These are phyloP conservation scores for Monosporozyma solicola DNA, from an alignment of 805 yeast genomes.

Conservation along the genomic window DNA sequence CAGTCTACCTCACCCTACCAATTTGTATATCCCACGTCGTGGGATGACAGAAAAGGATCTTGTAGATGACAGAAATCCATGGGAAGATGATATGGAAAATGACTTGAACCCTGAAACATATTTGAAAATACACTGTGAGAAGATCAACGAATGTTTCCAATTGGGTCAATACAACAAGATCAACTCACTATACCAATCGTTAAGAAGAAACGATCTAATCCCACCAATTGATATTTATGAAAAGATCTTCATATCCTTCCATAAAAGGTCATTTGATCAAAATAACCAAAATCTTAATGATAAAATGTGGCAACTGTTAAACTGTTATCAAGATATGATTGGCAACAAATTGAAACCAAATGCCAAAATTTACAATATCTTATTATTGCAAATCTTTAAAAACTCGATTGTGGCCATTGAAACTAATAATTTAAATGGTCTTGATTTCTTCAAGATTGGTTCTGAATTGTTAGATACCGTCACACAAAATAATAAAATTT, in stretches of 20 bases:
- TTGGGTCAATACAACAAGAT: conserved; percentile 28
- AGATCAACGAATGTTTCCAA: conserved; percentile 25
- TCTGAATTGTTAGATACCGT: conserved; percentile 39
- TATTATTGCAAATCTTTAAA: conserved; percentile 41
- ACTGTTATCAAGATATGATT: conserved; percentile 60
- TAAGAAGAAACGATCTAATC: conserved; percentile 34
- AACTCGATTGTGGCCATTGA: conserved; percentile 39
- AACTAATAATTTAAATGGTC: conserved; percentile 33
- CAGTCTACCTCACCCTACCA: background rate
- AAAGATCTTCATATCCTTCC: conserved; percentile 46
- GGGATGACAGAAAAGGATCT: background rate
- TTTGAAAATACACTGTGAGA: conserved; percentile 22
- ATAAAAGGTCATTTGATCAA: conserved; percentile 41
- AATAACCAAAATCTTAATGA: conserved; percentile 48
- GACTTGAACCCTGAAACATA: conserved; percentile 26
- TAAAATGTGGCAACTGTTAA: conserved; percentile 51
- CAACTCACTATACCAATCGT: conserved; percentile 33
- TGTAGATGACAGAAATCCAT: conserved; percentile 9
- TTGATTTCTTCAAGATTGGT: conserved; percentile 42
- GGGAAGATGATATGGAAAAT: conserved; percentile 28
- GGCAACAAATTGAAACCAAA: conserved; percentile 48
- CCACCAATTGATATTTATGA: conserved; percentile 49
- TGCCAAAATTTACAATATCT: conserved; percentile 42
- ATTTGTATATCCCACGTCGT: background rate
- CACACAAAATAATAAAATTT: conserved; percentile 34